A percentile compares a stretch with the other conserved stretches of the same genome.
These are phyloP conservation scores for Copromyces sp. DNA, from an alignment of 495 filamentous ascomycete species.

Conservation along the genomic window DNA sequence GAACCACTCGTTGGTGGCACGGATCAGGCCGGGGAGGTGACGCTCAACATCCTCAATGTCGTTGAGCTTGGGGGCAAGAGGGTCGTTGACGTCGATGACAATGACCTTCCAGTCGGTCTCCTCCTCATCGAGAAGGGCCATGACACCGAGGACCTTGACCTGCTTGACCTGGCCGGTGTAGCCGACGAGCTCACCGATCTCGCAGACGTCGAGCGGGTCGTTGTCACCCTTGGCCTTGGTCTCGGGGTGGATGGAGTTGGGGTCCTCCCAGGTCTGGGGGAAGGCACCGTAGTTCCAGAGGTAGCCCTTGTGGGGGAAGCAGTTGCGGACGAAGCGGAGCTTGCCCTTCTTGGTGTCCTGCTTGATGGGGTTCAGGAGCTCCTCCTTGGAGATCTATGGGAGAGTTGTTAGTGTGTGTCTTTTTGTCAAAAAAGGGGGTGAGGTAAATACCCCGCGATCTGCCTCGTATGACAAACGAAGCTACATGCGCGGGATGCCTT, in stretches of 20 bases:
- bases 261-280: constrained; percentile 99
- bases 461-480: neutral
- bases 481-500: neutral
- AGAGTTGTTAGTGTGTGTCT: constrained; percentile 9
- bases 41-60: constrained; percentile 99
- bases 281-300: constrained; percentile 99
- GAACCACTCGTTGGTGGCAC: constrained; percentile 99
- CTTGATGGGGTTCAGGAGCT: constrained; percentile 95
- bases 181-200: constrained; percentile 96
- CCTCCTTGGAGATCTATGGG: constrained; percentile 86
- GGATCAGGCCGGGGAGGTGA: constrained; percentile 90
- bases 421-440: neutral
- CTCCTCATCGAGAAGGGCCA: constrained; percentile 98
- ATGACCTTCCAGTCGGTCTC: constrained; percentile 99
- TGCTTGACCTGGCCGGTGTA: constrained; percentile 96
- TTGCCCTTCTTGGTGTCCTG: constrained; percentile 83
- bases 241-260: constrained; percentile 88
- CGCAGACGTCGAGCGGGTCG: constrained; percentile 98
- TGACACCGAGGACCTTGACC: constrained; percentile 98
- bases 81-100: constrained; percentile 97
- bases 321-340: constrained; percentile 97
- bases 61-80: constrained; percentile 90
- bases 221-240: constrained; percentile 99
- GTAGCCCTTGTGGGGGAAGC: constrained; percentile 99
- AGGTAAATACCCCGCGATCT: neutral